These are phyloP conservation scores for Crucihimalaya himalaica DNA, from an alignment of 345 rosid species.

Conservation along the genomic window DNA sequence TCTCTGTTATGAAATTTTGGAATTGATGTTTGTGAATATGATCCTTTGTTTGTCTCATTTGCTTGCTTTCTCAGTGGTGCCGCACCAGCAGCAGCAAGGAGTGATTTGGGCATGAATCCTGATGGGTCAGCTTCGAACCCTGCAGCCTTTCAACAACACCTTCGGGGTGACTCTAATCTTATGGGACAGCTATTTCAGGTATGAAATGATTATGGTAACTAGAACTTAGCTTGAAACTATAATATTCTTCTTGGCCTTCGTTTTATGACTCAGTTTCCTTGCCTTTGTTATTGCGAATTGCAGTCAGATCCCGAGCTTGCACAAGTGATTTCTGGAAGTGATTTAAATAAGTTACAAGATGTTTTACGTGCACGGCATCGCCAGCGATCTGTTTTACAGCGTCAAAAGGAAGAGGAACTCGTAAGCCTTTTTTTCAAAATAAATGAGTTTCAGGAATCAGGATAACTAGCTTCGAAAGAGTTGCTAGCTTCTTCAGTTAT, in stretches of 20 bases:
- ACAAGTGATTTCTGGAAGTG: constrained; percentile 78
- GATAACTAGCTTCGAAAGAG: background rate
- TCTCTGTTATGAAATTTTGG: background rate
- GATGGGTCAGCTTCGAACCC: constrained; percentile 95
- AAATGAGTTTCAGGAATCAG: constrained; percentile 1
- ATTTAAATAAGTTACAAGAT: constrained; percentile 79
- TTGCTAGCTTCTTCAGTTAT: constrained; percentile 18
- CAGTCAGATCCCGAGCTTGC: constrained; percentile 94
- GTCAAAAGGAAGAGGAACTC: constrained; percentile 74
- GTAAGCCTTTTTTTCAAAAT: constrained; percentile 48
- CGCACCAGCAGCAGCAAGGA: constrained; percentile 40
- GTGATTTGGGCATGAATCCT: constrained; percentile 63
- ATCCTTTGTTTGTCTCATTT: background rate
- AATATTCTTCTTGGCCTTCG: background rate
- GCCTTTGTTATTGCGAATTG: constrained; percentile 23
- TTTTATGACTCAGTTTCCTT: constrained; percentile 13
- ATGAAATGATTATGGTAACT: constrained; percentile 1
- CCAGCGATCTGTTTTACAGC: constrained; percentile 68
- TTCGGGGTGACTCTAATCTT: constrained; percentile 69
- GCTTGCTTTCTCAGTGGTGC: constrained; percentile 27
- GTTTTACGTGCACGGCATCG: constrained; percentile 66
- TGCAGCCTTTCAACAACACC: constrained; percentile 81
- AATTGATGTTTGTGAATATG: background rate
- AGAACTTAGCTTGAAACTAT: background rate
- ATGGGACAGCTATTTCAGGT: constrained; percentile 92